Evolutionary conservation across 208 protist species (phyloP).

Genomic region (Crithidia sp.): DNA sequence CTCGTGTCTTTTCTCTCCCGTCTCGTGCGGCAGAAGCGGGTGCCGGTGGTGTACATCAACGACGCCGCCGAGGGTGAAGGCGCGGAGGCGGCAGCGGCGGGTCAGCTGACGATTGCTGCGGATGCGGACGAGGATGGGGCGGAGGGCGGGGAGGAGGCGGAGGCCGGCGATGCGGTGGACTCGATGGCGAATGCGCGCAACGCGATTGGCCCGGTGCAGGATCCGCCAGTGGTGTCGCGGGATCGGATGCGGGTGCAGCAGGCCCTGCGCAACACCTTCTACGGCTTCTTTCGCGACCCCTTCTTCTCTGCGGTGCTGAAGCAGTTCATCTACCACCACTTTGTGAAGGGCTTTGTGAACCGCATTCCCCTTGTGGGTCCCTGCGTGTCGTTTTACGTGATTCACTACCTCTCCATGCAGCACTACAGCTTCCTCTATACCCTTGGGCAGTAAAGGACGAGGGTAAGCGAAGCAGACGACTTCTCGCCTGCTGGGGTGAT

Average conservation of each 20-base stretch:
- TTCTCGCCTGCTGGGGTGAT: no score
- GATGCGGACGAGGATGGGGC: background rate
- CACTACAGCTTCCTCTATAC: constrained; percentile 90
- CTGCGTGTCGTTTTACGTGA: constrained; percentile 63
- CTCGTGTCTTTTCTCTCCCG: constrained; percentile 53
- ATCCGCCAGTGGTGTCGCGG: constrained; percentile 46
- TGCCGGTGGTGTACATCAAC: constrained; percentile 79
- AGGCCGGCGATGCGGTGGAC: constrained; percentile 6
- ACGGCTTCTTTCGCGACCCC: constrained; percentile 73
- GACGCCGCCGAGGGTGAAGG: constrained; percentile 23
- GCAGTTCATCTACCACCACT: constrained; percentile 65
- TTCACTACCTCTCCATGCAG: constrained; percentile 80
- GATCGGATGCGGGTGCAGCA: constrained; percentile 76
- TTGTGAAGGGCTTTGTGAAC: constrained; percentile 73
- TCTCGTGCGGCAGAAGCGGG: constrained; percentile 61
- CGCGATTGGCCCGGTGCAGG: constrained; percentile 21
- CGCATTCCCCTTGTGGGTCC: constrained; percentile 76
- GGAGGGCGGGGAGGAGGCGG: constrained; percentile 5
- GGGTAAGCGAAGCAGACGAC: background rate
- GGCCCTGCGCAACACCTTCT: constrained; percentile 54
- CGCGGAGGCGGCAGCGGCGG: constrained; percentile 2
- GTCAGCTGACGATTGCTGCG: background rate
- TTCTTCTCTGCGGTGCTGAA: constrained; percentile 82
- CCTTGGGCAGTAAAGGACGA: constrained; percentile 47
- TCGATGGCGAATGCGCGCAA: constrained; percentile 1